These are phyloP conservation scores for Zasmidium cellare DNA, from an alignment of 2,329 filamentous ascomycete species.

Conservation along the genomic window DNA sequence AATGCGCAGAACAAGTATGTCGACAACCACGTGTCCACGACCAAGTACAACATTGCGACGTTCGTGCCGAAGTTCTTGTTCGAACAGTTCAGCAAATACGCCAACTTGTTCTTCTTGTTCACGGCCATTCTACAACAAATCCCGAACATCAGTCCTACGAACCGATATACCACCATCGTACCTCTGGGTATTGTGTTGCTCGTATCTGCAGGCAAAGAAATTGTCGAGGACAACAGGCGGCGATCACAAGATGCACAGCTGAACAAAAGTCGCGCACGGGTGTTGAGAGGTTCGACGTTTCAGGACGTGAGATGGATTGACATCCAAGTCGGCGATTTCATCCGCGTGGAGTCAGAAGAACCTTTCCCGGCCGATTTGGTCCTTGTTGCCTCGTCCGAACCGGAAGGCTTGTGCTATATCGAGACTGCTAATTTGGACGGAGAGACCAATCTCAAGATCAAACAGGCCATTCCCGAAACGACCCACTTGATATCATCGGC, in stretches of 20 bases:
- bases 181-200: constrained; percentile 86
- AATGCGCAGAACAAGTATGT: constrained; percentile 88
- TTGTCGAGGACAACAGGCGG: constrained; percentile 89
- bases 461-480: constrained; percentile 94
- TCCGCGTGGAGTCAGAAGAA: constrained; percentile 91
- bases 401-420: constrained; percentile 96
- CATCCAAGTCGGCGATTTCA: constrained; percentile 86
- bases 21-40: constrained; percentile 95
- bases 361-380: constrained; percentile 94
- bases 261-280: constrained; percentile 82
- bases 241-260: constrained; percentile 82
- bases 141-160: constrained; percentile 90
- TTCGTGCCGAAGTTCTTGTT: constrained; percentile 97
- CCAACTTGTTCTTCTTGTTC: constrained; percentile 99
- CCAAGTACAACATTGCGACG: constrained; percentile 92
- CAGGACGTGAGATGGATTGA: constrained; percentile 91
- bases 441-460: constrained; percentile 98
- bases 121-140: constrained; percentile 94
- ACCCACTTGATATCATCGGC: constrained; percentile 80
- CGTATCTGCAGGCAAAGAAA: constrained; percentile 94
- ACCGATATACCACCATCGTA: constrained; percentile 92
- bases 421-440: constrained; percentile 97
- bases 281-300: constrained; percentile 81
- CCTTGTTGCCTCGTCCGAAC: constrained; percentile 89
- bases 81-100: constrained; percentile 98